Percentiles rank a stretch among this genome's conserved stretches.
Conservation (phyloP, 225 moss, liverwort and hornwort species). For the Physcomitrium patens region DNA sequence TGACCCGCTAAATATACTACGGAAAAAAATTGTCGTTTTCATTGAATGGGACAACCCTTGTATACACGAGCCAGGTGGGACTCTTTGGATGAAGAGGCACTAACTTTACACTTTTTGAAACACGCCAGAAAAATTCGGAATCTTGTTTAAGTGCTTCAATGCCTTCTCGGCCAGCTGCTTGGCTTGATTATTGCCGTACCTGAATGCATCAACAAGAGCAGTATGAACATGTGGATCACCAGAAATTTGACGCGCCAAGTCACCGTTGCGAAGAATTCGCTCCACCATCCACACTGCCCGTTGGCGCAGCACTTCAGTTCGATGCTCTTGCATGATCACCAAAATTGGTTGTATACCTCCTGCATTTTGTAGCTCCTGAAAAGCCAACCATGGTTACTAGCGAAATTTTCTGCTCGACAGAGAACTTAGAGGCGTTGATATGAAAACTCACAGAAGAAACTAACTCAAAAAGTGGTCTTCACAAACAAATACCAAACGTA, state of each 20-base stretch:
- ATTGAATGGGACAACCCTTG: slow-evolving; percentile 36
- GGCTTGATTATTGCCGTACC: slow-evolving; percentile 51
- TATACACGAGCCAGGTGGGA: slow-evolving; percentile 34
- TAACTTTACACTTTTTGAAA: slow-evolving; percentile 43
- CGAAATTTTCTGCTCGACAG: background rate
- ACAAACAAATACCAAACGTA: too few species aligned
- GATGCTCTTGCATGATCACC: slow-evolving; percentile 66
- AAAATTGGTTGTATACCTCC: slow-evolving; percentile 57
- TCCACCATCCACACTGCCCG: slow-evolving; percentile 73
- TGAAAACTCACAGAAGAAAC: too few species aligned
- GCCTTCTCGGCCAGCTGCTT: slow-evolving; percentile 62
- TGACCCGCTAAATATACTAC: slow-evolving; percentile 33
- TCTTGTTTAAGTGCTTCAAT: slow-evolving; percentile 66
- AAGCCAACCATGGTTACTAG: background rate
- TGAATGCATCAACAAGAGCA: slow-evolving; percentile 68
- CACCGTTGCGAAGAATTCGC: slow-evolving; percentile 63
- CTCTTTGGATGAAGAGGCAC: slow-evolving; percentile 18
- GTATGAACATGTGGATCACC: slow-evolving; percentile 57
- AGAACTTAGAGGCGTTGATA: too few species aligned
- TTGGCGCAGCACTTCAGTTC: slow-evolving; percentile 60
- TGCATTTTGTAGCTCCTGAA: slow-evolving; percentile 50
- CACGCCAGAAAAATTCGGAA: slow-evolving; percentile 64
- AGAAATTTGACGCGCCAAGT: slow-evolving; percentile 57
- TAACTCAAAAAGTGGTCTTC: too few species aligned
- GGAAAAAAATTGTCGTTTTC: slow-evolving; percentile 40